phyloP scores from a whole-genome alignment of 768 basidiomycete genomes.

The Leccinum variicolor region DNA sequence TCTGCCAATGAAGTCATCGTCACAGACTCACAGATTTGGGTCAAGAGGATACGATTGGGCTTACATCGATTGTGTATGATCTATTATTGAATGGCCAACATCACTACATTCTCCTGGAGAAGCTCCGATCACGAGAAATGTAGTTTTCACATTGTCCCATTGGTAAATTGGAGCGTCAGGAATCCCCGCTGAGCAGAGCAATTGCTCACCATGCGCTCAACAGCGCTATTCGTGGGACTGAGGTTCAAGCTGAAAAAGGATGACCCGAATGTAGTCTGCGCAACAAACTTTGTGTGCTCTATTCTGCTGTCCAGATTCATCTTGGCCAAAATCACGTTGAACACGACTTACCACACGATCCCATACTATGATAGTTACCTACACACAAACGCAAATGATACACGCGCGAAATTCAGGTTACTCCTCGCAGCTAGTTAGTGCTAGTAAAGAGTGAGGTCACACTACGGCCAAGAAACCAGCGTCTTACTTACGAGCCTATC shows the following conservation, averaged over 20 bases:
- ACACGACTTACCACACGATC: background rate
- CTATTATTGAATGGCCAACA: background rate
- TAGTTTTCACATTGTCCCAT: background rate
- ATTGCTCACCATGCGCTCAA: background rate
- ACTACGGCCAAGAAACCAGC: background rate
- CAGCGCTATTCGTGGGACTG: background rate
- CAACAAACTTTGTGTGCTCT: background rate
- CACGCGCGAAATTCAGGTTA: background rate
- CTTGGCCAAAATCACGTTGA: too few relatives aligned
- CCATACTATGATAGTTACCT: background rate
- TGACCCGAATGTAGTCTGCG: background rate
- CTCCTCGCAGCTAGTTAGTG: background rate
- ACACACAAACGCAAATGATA: background rate
- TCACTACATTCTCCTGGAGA: background rate
- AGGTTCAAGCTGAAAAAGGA: background rate
- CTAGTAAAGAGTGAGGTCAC: background rate
- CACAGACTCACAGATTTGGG: background rate
- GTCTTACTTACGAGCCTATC: background rate
- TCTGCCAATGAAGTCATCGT: background rate
- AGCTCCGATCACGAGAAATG: background rate
- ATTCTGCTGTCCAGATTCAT: background rate
- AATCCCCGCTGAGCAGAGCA: background rate
- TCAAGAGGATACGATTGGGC: background rate
- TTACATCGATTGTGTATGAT: background rate
- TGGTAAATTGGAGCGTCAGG: background rate